These are phyloP conservation scores for Didymella arachidicola DNA, from an alignment of 2,329 filamentous ascomycete species.

Conservation along the genomic window DNA sequence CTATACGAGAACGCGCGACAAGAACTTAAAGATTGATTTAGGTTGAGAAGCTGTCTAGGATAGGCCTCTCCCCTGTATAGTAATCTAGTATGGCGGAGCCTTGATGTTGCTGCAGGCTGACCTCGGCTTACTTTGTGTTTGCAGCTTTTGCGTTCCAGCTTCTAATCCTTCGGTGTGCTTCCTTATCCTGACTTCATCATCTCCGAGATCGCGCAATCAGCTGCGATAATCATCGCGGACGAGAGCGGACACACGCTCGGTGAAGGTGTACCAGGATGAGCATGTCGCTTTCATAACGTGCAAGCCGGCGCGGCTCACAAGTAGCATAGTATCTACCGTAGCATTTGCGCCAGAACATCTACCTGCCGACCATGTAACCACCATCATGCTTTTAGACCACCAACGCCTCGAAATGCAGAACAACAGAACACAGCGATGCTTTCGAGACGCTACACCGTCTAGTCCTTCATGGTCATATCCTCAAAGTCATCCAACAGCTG, in stretches of 20 bases:
- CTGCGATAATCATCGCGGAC: too few relatives aligned
- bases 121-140: too few relatives aligned
- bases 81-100: too few relatives aligned
- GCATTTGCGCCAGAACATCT: constrained; percentile 7
- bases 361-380: neutral
- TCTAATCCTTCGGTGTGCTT: neutral
- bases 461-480: constrained; percentile 75
- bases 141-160: too few relatives aligned
- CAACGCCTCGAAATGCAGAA: constrained; percentile 31
- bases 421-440: neutral
- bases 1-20: too few relatives aligned
- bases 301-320: neutral
- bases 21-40: too few relatives aligned
- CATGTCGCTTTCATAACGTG: neutral
- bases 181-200: neutral
- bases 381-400: constrained; percentile 15
- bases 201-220: too few relatives aligned
- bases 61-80: too few relatives aligned
- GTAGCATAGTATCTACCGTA: neutral
- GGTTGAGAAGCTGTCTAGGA: too few relatives aligned
- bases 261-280: neutral
- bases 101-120: too few relatives aligned
- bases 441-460: constrained; percentile 1
- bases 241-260: too few relatives aligned
- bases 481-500: constrained; percentile 89